Percentiles rank a stretch among this genome's conserved stretches.
phyloP scores from a whole-genome alignment of 148 eudicot species.

The Nepenthes mirabilis region DNA sequence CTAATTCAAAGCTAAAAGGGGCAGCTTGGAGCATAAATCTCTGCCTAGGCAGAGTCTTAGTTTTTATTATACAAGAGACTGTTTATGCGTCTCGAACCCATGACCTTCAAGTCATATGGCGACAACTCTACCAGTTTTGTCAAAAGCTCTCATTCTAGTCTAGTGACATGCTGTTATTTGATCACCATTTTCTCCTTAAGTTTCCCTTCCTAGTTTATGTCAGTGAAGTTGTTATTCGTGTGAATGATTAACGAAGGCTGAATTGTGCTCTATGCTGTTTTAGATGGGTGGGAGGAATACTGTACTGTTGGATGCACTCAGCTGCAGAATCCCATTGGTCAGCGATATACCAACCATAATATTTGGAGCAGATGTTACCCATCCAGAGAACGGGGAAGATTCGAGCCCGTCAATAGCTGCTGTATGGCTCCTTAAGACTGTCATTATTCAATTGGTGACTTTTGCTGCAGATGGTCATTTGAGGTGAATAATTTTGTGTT shows the following conservation, averaged over 20 bases:
- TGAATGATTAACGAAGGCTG: not conserved
- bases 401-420: slow-evolving; percentile 81
- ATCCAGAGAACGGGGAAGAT: slow-evolving; percentile 70
- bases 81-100: too few relatives aligned
- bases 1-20: too few relatives aligned
- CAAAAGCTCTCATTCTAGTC: too few relatives aligned
- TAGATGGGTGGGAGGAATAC: slow-evolving; percentile 82
- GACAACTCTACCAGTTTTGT: too few relatives aligned
- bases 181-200: too few relatives aligned
- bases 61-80: too few relatives aligned
- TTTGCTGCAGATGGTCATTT: not conserved
- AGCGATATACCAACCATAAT: slow-evolving; percentile 73
- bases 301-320: slow-evolving; percentile 58
- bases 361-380: slow-evolving; percentile 91
- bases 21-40: too few relatives aligned
- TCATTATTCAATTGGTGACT: too few relatives aligned
- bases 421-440: slow-evolving; percentile 13
- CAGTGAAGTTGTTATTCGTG: not conserved
- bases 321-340: slow-evolving; percentile 61
- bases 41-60: too few relatives aligned
- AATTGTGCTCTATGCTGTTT: not conserved
- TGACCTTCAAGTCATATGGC: too few relatives aligned
- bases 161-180: too few relatives aligned
- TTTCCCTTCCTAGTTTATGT: not conserved
- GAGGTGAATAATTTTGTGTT: not conserved